These are phyloP conservation scores for Laburnicola sp. DNA, from an alignment of 2,329 filamentous ascomycete species.

Conservation along the genomic window DNA sequence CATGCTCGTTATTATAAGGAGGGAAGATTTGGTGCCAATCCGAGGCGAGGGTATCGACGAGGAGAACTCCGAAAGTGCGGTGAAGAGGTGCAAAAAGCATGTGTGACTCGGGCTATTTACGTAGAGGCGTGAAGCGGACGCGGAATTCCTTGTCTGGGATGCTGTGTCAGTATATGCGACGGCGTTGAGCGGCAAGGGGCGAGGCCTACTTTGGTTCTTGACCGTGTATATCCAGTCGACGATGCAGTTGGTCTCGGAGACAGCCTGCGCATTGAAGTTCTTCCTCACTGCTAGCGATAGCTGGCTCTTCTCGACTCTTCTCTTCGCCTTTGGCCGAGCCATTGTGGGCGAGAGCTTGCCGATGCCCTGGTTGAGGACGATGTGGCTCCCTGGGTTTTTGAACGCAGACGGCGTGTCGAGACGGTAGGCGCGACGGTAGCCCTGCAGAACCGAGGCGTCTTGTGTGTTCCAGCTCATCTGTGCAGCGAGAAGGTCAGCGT, in stretches of 20 bases:
- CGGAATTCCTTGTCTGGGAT: conserved; percentile 54
- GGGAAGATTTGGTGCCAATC: conserved; percentile 25
- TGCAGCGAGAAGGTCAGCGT: conserved; percentile 17
- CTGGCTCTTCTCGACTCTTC: conserved; percentile 71
- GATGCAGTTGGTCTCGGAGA: conserved; percentile 81
- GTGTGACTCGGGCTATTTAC: conserved; percentile 30
- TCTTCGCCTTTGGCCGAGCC: conserved; percentile 65
- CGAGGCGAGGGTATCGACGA: conserved; percentile 41
- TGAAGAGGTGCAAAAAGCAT: conserved; percentile 17
- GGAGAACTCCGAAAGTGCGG: conserved; percentile 37
- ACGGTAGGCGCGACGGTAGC: conserved; percentile 74
- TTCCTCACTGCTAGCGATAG: conserved; percentile 74
- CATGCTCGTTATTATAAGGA: conserved; percentile 32
- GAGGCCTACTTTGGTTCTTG: conserved; percentile 56
- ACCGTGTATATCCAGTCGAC: conserved; percentile 77
- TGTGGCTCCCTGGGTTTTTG: conserved; percentile 54
- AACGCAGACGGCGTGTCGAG: conserved; percentile 73
- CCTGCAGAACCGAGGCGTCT: conserved; percentile 68
- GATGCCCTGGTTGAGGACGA: conserved; percentile 61
- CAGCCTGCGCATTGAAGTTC: conserved; percentile 78
- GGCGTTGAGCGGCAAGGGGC: background rate
- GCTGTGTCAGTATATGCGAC: conserved; percentile 7
- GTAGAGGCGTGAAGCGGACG: conserved; percentile 48
- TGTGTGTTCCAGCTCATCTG: conserved; percentile 69
- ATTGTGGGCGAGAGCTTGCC: conserved; percentile 76